Conservation (phyloP, 257 asterid species). For the Leonotis leonurus region DNA sequence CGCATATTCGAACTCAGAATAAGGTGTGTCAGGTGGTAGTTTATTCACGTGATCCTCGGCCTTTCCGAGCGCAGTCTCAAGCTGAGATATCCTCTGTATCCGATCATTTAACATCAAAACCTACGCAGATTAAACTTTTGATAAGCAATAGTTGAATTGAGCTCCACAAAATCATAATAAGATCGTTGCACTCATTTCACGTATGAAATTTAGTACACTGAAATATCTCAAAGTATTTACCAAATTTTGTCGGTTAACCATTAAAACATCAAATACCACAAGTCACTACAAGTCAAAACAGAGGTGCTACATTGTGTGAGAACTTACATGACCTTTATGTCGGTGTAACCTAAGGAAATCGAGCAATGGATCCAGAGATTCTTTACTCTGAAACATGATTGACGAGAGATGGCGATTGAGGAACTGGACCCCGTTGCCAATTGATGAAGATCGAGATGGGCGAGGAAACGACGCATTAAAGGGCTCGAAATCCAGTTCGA, state of each 20-base stretch:
- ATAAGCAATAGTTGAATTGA: conserved; percentile 5
- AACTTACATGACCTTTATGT: conserved; percentile 87
- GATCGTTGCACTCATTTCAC: too few species aligned
- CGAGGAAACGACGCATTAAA: conserved; percentile 90
- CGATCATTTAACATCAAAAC: conserved; percentile 86
- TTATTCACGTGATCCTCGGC: conserved; percentile 77
- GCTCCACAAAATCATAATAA: too few species aligned
- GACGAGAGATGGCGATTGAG: conserved; percentile 97
- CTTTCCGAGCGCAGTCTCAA: conserved; percentile 61
- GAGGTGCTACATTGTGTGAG: too few species aligned
- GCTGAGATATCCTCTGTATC: conserved; percentile 65
- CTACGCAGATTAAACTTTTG: conserved; percentile 28
- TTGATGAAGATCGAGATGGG: conserved; percentile 78
- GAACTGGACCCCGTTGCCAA: conserved; percentile 97
- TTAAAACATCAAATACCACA: too few species aligned
- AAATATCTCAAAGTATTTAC: too few species aligned
- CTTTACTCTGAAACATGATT: conserved; percentile 82
- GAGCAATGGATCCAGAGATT: conserved; percentile 83
- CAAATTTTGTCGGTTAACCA: too few species aligned
- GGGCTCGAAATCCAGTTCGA: conserved; percentile 97
- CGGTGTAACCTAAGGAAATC: conserved; percentile 81
- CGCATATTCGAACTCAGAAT: conserved; percentile 75
- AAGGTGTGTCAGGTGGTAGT: conserved; percentile 57
- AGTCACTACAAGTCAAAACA: too few species aligned
- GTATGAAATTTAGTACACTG: too few species aligned